Evolutionary conservation across 805 yeast species (phyloP).

Genomic region (Yamadazyma insecticola): DNA sequence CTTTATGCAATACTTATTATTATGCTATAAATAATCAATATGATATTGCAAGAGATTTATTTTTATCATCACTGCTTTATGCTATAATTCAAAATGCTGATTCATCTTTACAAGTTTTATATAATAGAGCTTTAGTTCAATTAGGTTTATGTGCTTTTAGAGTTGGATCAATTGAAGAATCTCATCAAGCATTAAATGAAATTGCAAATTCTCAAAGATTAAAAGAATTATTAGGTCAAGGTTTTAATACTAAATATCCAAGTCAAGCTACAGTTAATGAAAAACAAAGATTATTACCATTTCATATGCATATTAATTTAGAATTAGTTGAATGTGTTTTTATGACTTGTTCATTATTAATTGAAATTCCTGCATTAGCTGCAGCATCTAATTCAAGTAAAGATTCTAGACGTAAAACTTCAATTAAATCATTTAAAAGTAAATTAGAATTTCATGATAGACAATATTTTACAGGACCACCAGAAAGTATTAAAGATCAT

Average conservation of each 20-base stretch:
- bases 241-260: slow-evolving; percentile 62
- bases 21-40: slow-evolving; percentile 86
- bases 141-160: slow-evolving; percentile 95
- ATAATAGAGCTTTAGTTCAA: slow-evolving; percentile 94
- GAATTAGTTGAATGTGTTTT: slow-evolving; percentile 93
- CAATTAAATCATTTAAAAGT: slow-evolving; percentile 83
- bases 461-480: slow-evolving; percentile 95
- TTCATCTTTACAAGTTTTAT: slow-evolving; percentile 80
- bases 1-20: slow-evolving; percentile 82
- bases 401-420: slow-evolving; percentile 50
- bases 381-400: slow-evolving; percentile 68
- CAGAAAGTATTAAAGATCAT: slow-evolving; percentile 92
- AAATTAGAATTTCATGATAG: slow-evolving; percentile 89
- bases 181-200: slow-evolving; percentile 84
- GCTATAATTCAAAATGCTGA: slow-evolving; percentile 80
- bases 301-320: slow-evolving; percentile 96
- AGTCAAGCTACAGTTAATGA: slow-evolving; percentile 55
- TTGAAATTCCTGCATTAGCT: slow-evolving; percentile 84
- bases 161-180: slow-evolving; percentile 76
- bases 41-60: slow-evolving; percentile 80
- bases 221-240: slow-evolving; percentile 93
- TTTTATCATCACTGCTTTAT: slow-evolving; percentile 82
- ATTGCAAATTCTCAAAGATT: slow-evolving; percentile 79
- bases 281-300: slow-evolving; percentile 83
- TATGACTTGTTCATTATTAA: slow-evolving; percentile 81